Conservation (phyloP, 306 rosid species). For the Medicago lupulina region DNA sequence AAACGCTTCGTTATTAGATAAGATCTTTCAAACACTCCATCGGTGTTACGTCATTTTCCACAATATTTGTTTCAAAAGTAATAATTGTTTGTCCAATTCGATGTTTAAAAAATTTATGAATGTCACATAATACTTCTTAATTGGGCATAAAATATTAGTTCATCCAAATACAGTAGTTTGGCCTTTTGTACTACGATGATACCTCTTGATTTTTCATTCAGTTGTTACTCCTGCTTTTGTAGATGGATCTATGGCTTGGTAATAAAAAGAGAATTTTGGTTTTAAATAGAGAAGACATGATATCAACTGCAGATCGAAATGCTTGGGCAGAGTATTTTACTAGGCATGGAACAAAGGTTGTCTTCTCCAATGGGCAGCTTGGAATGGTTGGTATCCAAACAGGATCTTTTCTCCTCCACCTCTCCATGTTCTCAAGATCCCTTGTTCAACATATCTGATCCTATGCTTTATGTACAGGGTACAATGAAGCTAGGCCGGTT, state of each 20-base stretch:
- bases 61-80: background rate
- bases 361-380: conserved; percentile 86
- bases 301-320: conserved; percentile 82
- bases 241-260: conserved; percentile 95
- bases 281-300: conserved; percentile 97
- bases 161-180: conserved; percentile 11
- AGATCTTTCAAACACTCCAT: background rate
- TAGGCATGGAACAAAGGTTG: conserved; percentile 70
- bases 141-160: too few relatives aligned
- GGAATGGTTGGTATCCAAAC: conserved; percentile 91
- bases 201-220: conserved; percentile 30
- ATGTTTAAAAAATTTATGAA: too few relatives aligned
- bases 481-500: conserved; percentile 82
- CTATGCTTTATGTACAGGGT: conserved; percentile 62
- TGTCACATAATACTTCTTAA: too few relatives aligned
- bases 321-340: conserved; percentile 91
- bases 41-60: background rate
- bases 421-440: conserved; percentile 39
- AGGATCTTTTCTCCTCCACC: conserved; percentile 16
- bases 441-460: conserved; percentile 37
- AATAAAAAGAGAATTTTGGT: conserved; percentile 89
- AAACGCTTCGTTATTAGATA: background rate
- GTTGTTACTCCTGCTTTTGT: conserved; percentile 39
- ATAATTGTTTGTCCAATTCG: too few relatives aligned
- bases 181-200: conserved; percentile 10